These are phyloP conservation scores for Gentiana dahurica DNA, from an alignment of 257 asterid genomes.

Conservation along the genomic window DNA sequence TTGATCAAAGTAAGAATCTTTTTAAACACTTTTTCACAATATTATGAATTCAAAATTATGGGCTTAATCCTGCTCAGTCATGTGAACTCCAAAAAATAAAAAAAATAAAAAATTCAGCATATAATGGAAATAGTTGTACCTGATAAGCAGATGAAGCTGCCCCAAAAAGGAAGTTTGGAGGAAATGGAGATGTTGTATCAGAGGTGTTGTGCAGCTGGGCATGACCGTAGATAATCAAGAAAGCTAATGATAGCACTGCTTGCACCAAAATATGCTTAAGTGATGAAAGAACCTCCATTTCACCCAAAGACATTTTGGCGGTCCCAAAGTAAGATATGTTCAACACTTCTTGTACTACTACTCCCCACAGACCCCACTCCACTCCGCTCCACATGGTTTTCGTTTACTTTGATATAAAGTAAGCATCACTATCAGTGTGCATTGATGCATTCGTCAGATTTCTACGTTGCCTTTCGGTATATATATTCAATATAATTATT, in stretches of 20 bases:
- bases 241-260: neutral
- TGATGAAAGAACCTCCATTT: neutral
- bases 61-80: too few species aligned
- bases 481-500: too few species aligned
- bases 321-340: too few species aligned
- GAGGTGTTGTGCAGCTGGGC: neutral
- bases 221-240: neutral
- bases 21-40: neutral
- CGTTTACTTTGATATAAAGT: too few species aligned
- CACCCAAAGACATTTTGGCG: neutral
- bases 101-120: neutral
- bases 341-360: too few species aligned
- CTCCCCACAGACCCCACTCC: too few species aligned
- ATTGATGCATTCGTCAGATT: too few species aligned
- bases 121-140: neutral
- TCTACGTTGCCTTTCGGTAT: too few species aligned
- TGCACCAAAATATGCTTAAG: neutral
- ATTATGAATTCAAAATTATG: neutral
- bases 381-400: too few species aligned
- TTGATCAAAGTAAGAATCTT: neutral
- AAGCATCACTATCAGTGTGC: too few species aligned
- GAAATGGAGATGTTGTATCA: constrained; percentile 1
- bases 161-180: constrained; percentile 8
- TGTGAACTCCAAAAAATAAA: neutral
- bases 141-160: constrained; percentile 9